Evolutionary conservation across 73 alveolate species (phyloP), one percentile per base, ranked within the genome.

Genomic region (Paramecium primaurelia): DNA sequence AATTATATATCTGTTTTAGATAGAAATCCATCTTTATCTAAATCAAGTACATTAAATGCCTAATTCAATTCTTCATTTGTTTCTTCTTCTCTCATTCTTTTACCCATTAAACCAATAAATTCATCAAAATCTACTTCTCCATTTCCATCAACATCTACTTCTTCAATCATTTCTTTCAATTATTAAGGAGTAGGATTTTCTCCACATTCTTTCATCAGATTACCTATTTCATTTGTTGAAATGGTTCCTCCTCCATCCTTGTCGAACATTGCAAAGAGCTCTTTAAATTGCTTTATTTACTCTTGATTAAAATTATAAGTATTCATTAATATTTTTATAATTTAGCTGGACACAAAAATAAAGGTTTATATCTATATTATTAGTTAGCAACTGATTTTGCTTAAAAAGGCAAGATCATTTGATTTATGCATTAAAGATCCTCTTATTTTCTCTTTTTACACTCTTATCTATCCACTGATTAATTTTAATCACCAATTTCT

Each of bases 111-210:
- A 30, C 96, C 92, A 95, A 98, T 90, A 96, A 98, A 98, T 93
- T 97, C 99, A 22, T 99, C 98, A 97, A 98, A 98, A 92, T 97
- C 99, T 37, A 97, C 96, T 68, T 99, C 98, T 42, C 99, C 99
- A 88, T 98, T 95, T 64, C 99, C 99, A 49, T 98, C 99, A 37
- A 98, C 96, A 93, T 98, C 99, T 58, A 98, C 99, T 87, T 98
- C 99, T 88, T 95, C 96, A 58, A 95, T 96, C 98, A 96, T 97
- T 34, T 92, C 97, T 93, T 90, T 71, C 44, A 98, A 94, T 93
- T 98, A 99, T 0, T 98, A 98, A 88, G 97, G 98, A 26, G 98
- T 95, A 80, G 99, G 99, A 93, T 97, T 98, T 95, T 98, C 97
- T 77, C 99, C 99, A 8, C 95, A 80, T 58, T 92, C 88, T 47